Evolutionary conservation across 169 alveolate genomes (phyloP).

Genomic region (Neospora caninum): DNA sequence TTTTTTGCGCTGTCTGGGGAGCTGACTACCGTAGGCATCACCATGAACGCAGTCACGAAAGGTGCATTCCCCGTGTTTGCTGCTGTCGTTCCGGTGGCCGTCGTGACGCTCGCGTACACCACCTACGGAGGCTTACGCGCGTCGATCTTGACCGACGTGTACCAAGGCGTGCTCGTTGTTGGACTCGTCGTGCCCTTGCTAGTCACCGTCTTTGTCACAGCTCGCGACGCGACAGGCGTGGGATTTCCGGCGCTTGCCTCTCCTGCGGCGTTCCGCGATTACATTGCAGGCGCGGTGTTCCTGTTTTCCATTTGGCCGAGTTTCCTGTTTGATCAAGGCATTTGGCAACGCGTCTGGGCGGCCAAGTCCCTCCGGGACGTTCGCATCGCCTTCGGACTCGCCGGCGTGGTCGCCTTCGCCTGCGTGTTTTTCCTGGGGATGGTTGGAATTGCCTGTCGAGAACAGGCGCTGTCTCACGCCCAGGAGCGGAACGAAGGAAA

Average conservation of each 20-base stretch:
- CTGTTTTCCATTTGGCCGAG: constrained; percentile 54
- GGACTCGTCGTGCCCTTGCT: constrained; percentile 29
- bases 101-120: constrained; percentile 61
- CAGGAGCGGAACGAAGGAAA: background rate
- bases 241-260: background rate
- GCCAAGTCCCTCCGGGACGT: constrained; percentile 25
- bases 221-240: background rate
- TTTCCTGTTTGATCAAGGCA: constrained; percentile 61
- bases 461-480: background rate
- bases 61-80: background rate
- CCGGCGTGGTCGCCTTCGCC: constrained; percentile 24
- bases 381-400: constrained; percentile 38
- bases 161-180: constrained; percentile 42
- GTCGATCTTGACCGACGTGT: constrained; percentile 54
- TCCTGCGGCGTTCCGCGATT: background rate
- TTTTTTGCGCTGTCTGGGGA: constrained; percentile 53
- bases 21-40: constrained; percentile 63
- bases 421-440: constrained; percentile 56
- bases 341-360: constrained; percentile 70
- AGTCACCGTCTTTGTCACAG: constrained; percentile 7
- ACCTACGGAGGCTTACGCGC: constrained; percentile 50
- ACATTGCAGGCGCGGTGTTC: constrained; percentile 52
- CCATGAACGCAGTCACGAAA: constrained; percentile 49
- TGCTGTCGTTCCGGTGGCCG: constrained; percentile 60
- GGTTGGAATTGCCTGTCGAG: constrained; percentile 44